phyloP scores from a whole-genome alignment of 176 grass and related monocot species.

The Aegilops tauschii region DNA sequence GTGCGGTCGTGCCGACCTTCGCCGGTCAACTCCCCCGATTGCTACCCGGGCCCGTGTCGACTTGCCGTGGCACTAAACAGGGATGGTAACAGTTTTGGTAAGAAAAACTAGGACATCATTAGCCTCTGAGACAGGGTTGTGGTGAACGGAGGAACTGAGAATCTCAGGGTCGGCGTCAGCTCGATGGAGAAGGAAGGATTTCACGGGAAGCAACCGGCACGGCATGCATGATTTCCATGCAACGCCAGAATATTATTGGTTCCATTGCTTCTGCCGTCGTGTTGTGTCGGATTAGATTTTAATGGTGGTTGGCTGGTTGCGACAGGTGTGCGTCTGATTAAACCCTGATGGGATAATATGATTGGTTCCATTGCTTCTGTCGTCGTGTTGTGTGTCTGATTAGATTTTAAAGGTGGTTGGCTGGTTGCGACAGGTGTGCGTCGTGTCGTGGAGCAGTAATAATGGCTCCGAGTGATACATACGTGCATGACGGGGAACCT shows the following conservation, averaged over 20 bases:
- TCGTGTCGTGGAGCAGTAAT: constrained; percentile 6
- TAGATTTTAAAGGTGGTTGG: neutral
- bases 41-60: neutral
- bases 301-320: neutral
- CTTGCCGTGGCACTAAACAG: too few relatives aligned
- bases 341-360: neutral
- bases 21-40: neutral
- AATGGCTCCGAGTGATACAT: constrained; percentile 3
- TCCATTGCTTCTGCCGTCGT: neutral
- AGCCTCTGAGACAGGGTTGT: too few relatives aligned
- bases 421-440: neutral
- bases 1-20: constrained; percentile 33
- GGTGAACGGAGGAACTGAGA: neutral
- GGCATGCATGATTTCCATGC: constrained; percentile 15
- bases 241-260: constrained; percentile 6
- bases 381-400: neutral
- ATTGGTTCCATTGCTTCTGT: neutral
- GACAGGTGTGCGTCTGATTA: neutral
- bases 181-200: constrained; percentile 16
- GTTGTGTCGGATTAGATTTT: neutral
- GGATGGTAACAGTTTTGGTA: too few relatives aligned
- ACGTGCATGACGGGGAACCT: neutral
- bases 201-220: constrained; percentile 27
- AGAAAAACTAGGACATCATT: too few relatives aligned
- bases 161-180: neutral